Evolutionary conservation across 495 filamentous ascomycete genomes (phyloP), one percentile per base, ranked within the genome.

Genomic region (Trichoderma orchidacearum): DNA sequence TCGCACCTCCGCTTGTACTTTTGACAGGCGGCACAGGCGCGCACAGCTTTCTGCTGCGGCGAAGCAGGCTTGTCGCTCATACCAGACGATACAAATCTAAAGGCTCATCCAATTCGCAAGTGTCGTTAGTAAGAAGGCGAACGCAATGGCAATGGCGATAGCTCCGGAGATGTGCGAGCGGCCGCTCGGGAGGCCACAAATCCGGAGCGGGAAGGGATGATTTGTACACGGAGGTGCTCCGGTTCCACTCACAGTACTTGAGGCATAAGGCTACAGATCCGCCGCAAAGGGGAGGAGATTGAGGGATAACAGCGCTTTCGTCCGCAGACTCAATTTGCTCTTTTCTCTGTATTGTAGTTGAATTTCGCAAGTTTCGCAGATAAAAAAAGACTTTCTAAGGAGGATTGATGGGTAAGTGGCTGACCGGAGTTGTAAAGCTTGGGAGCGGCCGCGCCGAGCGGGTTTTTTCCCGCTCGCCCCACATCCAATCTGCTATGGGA

Each of bases 1-100:
- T 55, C 53, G 53, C 53, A 55, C 32, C 53, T 31, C 18, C 53
- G 18, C 53, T 55, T 55, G 32, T 55, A 38, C 32, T 41, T 38
- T 25, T 38, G 53, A 6, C 53, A 55, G 7, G 53, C 21, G 5
- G 18, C 21, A 23, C 53, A 55, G 30, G 53, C 53, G 15, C 27
- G 34, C 12, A 34, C 32, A 13, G 53, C 53, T 23, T 41, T 55
- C 13, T 38, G 53, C 4, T 8, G 27, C 5, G 53, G 30, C 15
- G 53, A n/a, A 15, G 53, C 6, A n/a, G 29, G 30, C 8, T 21
- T 11, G 2, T 27, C 13, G 12, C 29, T 27, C 53, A n/a, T 36
- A 3, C 17, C 29, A 5, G 53, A 21, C 1, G 53, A 48, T 3
- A 11, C 18, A 13, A 48, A 48, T 48, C 41, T 48, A 48, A 11